Conservation (phyloP, 306 rosid genomes). For the Prunus fruticosa region DNA sequence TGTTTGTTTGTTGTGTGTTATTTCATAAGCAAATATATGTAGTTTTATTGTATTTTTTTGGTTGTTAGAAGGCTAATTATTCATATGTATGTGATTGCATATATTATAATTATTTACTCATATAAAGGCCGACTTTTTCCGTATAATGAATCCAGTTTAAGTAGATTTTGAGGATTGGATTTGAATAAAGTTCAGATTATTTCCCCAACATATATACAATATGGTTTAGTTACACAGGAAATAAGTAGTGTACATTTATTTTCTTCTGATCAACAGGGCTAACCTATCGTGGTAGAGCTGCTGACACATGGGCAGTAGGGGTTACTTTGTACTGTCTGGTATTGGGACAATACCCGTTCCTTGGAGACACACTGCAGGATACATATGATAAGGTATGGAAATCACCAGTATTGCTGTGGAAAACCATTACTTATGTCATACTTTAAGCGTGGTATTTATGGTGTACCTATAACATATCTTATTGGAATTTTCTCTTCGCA, state of each 20-base stretch:
- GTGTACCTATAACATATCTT: neutral
- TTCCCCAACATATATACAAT: neutral
- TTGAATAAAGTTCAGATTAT: neutral
- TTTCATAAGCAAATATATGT: neutral
- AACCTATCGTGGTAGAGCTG: constrained; percentile 77
- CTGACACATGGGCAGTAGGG: constrained; percentile 99
- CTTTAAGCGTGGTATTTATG: neutral
- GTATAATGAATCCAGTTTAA: neutral
- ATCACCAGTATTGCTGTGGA: neutral
- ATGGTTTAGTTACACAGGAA: neutral
- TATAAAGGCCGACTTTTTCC: neutral
- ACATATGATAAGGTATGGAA: constrained; percentile 81
- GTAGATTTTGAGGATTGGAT: neutral
- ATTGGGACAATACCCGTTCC: constrained; percentile 85
- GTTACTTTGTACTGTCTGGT: constrained; percentile 93
- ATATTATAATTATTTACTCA: neutral
- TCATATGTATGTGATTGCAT: neutral
- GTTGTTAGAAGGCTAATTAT: neutral
- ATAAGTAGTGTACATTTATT: neutral
- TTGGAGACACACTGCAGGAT: constrained; percentile 97
- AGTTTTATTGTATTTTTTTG: neutral
- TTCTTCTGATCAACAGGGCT: constrained; percentile 44
- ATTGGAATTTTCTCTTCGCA: constrained; percentile 33
- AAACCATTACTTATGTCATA: neutral
- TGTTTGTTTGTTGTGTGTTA: neutral